Evolutionary conservation across 2,329 filamentous ascomycete species (phyloP), one percentile per base, ranked within the genome.

Genomic region (Colletotrichum viniferum): DNA sequence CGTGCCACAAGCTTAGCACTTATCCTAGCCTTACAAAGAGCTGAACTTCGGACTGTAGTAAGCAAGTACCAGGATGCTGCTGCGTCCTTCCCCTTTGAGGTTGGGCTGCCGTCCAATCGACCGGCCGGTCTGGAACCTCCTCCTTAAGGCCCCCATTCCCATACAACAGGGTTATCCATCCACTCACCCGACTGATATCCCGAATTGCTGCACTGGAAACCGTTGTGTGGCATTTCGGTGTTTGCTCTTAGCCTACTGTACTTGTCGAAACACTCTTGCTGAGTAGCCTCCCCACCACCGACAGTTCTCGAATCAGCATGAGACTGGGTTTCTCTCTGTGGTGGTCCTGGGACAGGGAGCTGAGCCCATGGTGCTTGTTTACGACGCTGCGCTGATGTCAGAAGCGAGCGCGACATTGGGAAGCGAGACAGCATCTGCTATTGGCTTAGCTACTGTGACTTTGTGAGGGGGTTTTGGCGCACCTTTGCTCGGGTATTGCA

Each of bases 251-350:
- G 43, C 43, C 10, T 5, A 48, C 43, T n/a, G 0, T 4, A 48
- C 43, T 48, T 2, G 1, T 48, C 43, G n/a, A 48, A 1, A 1
- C 0, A 48, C 5, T 0, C n/a, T 21, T 48, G 43, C n/a, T 21
- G 13, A 21, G 43, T 13, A 48, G 43, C 43, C n/a, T 4, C 12
- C 1, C 3, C 43, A 48, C 0, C 9, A 48, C 43, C 43, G 21
- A 7, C 43, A 43, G 43, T 13, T 21, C 5, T 48, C 5, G 43
- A 48, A 48, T 13, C 43, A 21, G 18, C 43, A 1, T 48, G 1
- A 21, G n/a, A 48, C 43, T 2, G 18, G 43, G 43, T 1, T n/a
- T 48, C 18, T 48, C 10, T 48, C 43, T n/a, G 9, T 12, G 4
- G 10, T 3, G 4, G 8, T 10, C 4, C 10, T 10, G 38, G 38